phyloP scores from a whole-genome alignment of 2,329 filamentous ascomycete genomes.

The Nectriaceae sp. region DNA sequence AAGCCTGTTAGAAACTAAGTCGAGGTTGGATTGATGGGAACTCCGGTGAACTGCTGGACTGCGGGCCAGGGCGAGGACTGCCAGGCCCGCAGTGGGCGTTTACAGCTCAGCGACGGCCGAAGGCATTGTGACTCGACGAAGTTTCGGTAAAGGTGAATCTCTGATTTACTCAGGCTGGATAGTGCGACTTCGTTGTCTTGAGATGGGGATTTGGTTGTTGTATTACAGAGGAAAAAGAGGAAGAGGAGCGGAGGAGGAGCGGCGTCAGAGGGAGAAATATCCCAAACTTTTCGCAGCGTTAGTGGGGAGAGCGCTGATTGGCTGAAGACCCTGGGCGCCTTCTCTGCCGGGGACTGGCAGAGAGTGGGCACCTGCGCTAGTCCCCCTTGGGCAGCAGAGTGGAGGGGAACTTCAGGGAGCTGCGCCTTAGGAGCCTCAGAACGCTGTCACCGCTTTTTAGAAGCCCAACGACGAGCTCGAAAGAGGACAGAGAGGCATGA shows the following conservation, averaged over 20 bases:
- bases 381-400: too few relatives aligned
- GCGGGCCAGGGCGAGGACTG: constrained; percentile 57
- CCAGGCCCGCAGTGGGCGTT: constrained; percentile 77
- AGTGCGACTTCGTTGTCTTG: constrained; percentile 68
- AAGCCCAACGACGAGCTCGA: too few relatives aligned
- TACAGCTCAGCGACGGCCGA: constrained; percentile 88
- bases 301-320: constrained; percentile 28
- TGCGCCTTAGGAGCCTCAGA: constrained; percentile 13
- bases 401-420: too few relatives aligned
- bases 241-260: constrained; percentile 25
- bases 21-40: constrained; percentile 58
- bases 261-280: constrained; percentile 27
- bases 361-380: constrained; percentile 19
- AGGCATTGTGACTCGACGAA: constrained; percentile 74
- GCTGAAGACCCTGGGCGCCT: constrained; percentile 4
- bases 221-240: constrained; percentile 34
- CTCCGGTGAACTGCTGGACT: constrained; percentile 88
- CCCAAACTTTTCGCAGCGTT: constrained; percentile 30
- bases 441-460: constrained; percentile 32
- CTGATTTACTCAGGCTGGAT: constrained; percentile 30
- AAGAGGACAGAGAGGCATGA: too few relatives aligned
- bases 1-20: constrained; percentile 68
- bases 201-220: constrained; percentile 35
- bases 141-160: constrained; percentile 49
- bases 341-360: constrained; percentile 8